Conservation (phyloP, 768 basidiomycete species). For the Leccinellum albellum region DNA sequence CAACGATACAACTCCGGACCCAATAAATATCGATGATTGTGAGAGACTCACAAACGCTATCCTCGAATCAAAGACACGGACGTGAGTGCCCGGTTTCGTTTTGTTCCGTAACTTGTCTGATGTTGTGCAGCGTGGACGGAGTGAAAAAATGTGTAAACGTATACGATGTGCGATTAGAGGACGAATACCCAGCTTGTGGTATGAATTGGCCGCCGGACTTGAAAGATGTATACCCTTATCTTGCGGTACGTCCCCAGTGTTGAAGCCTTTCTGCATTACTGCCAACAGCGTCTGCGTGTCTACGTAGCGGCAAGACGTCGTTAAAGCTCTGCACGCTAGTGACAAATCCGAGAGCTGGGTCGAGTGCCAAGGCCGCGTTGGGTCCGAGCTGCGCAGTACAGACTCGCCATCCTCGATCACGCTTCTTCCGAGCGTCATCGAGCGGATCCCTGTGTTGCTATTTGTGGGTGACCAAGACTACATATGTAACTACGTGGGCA, state of each 20-base stretch:
- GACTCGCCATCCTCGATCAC: constrained; percentile 66
- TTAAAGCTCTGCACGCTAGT: constrained; percentile 76
- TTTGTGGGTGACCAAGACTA: constrained; percentile 95
- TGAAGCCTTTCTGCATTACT: neutral
- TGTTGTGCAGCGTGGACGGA: constrained; percentile 55
- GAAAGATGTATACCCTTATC: constrained; percentile 65
- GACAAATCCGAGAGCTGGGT: constrained; percentile 78
- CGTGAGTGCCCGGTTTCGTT: constrained; percentile 15
- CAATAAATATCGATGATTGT: constrained; percentile 56
- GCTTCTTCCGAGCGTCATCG: constrained; percentile 74
- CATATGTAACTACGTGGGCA: constrained; percentile 93
- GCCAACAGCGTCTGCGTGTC: neutral
- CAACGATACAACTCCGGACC: constrained; percentile 44
- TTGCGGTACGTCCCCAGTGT: constrained; percentile 58
- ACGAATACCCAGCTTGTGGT: constrained; percentile 82
- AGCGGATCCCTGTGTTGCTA: constrained; percentile 78
- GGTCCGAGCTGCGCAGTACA: constrained; percentile 52
- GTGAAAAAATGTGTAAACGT: constrained; percentile 83
- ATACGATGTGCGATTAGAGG: constrained; percentile 91
- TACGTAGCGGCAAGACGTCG: constrained; percentile 72
- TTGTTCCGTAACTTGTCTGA: neutral
- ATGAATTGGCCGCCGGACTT: constrained; percentile 98
- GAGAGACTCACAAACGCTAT: constrained; percentile 51
- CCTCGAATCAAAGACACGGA: constrained; percentile 25
- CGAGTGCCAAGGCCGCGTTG: constrained; percentile 76